Conservation (phyloP, 164 flowering plant genomes). For the Dillenia turbinata region DNA sequence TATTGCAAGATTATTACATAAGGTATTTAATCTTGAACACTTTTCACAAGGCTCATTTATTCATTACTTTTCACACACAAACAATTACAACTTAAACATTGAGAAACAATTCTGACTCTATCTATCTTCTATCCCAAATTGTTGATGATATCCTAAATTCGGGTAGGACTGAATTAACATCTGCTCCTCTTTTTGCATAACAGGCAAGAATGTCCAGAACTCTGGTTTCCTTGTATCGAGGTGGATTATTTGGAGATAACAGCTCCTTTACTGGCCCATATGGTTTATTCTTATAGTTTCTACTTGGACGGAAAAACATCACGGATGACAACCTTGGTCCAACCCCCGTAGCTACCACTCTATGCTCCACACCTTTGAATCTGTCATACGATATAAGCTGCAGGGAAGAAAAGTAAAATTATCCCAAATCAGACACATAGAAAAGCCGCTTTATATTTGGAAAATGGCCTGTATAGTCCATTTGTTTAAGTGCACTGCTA, state of each 20-base stretch:
- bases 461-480: too few relatives aligned
- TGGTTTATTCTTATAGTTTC: neutral
- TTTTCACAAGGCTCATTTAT: too few relatives aligned
- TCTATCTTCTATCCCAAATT: neutral
- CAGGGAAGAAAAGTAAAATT: neutral
- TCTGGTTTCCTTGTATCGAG: slow-evolving; percentile 14
- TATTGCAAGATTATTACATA: too few relatives aligned
- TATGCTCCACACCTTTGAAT: slow-evolving; percentile 27
- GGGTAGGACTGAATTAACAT: slow-evolving; percentile 8
- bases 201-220: slow-evolving; percentile 6
- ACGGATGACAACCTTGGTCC: slow-evolving; percentile 22
- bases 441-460: too few relatives aligned
- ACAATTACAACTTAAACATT: neutral
- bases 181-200: slow-evolving; percentile 8
- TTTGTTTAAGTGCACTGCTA: too few relatives aligned
- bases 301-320: slow-evolving; percentile 10
- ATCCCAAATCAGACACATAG: too few relatives aligned
- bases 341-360: slow-evolving; percentile 9
- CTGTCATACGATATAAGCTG: slow-evolving; percentile 29
- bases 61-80: neutral
- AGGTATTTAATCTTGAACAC: too few relatives aligned
- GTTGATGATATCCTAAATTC: slow-evolving; percentile 7
- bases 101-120: too few relatives aligned
- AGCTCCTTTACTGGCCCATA: slow-evolving; percentile 16
- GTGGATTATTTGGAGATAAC: slow-evolving; percentile 7